Base-by-base conservation (phyloP, 495 filamentous ascomycete genomes). In the Aspergillus funiculosus region DNA sequence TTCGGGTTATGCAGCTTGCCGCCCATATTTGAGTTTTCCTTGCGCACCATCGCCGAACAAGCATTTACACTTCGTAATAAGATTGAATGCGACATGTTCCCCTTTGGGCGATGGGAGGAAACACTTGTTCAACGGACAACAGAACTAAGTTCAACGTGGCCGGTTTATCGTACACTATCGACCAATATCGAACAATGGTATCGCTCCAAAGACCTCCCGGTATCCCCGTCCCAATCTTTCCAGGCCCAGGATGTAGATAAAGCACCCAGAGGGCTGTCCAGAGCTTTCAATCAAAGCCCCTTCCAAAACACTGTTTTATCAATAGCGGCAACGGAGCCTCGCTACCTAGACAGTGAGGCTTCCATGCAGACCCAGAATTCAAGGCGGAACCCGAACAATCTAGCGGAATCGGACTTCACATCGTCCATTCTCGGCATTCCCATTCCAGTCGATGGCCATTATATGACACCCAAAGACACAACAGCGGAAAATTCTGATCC, bases 1-100 rank as follows among this genome's bases (percentile, higher is more conserved):
- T 77, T 75, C 45, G 58, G 62, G 7, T 59, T 68, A 24, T 72
- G 72, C 27, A 68, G 68, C 30, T 52, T 76, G 1, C 72, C 74
- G 4, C 74, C 74, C 0, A 53, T 73, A 4, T 74, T 74, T 17
- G 70, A 73, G 41, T 56, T 67, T 13, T 53, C 58, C 6, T 41
- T 73, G 18, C 66, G 63, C 5, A 70, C 67, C 4, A 69, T 73
- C 5, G 48, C 58, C 2, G 62, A 71, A 35, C 62, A 71, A 22
- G 65, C 67, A 2, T 59, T 62, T 11, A 53, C 55, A 5, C 43
- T 70, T 26, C 63, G 60, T 13, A 58, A 62, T n/a, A 60, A 51
- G 6, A 50, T 61, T 15, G 64, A 70, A 25, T 51, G 56, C 0
- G 63, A 66, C 19, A 50, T 51, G 1, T 73, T 71, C 32, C 65